Base-by-base conservation (phyloP, 768 basidiomycete genomes). In the Mycena floridula region DNA sequence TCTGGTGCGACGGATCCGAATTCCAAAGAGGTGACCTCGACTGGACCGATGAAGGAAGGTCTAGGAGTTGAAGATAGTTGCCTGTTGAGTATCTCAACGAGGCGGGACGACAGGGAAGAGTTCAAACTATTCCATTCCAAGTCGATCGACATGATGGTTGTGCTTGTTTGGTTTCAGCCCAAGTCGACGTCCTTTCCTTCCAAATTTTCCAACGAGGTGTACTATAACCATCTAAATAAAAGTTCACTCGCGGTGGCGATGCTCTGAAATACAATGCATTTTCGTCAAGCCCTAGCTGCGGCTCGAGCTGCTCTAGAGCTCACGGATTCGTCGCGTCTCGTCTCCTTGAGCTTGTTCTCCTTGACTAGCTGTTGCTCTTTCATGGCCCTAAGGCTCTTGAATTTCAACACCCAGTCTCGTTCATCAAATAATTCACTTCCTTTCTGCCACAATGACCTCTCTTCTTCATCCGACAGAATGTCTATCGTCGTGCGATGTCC, bases 31-130 rank as follows among this genome's bases (percentile, higher is more conserved):
- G 82, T 84, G 44, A 98, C 81, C 47, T 84, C 77, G 47, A 98
- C 80, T 12, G 94, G 92, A 2, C 96, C 96, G 27, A 99, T 88
- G 62, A 94, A 98, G 8, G 91, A 91, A 0, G 95, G 96, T n/a
- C 89, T 68, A 25, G 78, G 64, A 3, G 83, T 79, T 40, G 65
- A 74, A 5, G 74, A 58, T 20, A 99, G 83, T 46, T 90, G 86
- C 46, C 69, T 68, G 67, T 96, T 93, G 56, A 99, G 82, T 38
- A 84, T 57, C 28, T 78, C 72, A 46, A 93, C 76, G 46, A 94
- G 73, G 24, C 73, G 73, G 15, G 69, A 68, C 7, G 91, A 76
- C 9, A 96, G 76, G 2, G 81, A 74, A 18, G 74, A 61, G 64
- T 91, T 83, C 50, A 98, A 79, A 53, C 82, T 81, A 52, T 69